Percentiles rank a stretch among this genome's conserved stretches.
Conservation (phyloP, 2,329 filamentous ascomycete species). For the Incumbomyces lentus region DNA sequence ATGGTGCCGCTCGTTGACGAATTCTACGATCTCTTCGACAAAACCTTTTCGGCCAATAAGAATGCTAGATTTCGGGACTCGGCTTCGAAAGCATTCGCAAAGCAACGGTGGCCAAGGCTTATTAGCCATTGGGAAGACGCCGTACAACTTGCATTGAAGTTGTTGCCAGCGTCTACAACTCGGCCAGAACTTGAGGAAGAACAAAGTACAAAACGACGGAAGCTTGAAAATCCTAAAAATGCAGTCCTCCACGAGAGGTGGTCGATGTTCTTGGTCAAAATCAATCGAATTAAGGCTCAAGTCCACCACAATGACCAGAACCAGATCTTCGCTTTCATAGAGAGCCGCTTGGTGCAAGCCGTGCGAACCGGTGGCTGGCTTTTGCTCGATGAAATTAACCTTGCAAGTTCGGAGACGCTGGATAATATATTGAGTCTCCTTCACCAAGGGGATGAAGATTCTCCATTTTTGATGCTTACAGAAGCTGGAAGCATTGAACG, state of each 20-base stretch:
- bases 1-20: slow-evolving; percentile 86
- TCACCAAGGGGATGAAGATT: slow-evolving; percentile 56
- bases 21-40: slow-evolving; percentile 79
- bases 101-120: slow-evolving; percentile 77
- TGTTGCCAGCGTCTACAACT: slow-evolving; percentile 34
- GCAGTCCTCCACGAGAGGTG: slow-evolving; percentile 58
- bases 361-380: slow-evolving; percentile 95
- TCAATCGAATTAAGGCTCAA: slow-evolving; percentile 72
- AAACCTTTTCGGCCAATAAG: slow-evolving; percentile 77
- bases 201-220: slow-evolving; percentile 63
- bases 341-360: slow-evolving; percentile 94
- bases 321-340: slow-evolving; percentile 93
- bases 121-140: slow-evolving; percentile 83
- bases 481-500: slow-evolving; percentile 91
- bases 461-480: slow-evolving; percentile 75
- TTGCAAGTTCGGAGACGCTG: slow-evolving; percentile 87
- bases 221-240: slow-evolving; percentile 44
- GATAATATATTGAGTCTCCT: slow-evolving; percentile 88
- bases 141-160: slow-evolving; percentile 71
- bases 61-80: slow-evolving; percentile 80
- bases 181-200: slow-evolving; percentile 33
- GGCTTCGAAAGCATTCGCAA: slow-evolving; percentile 67
- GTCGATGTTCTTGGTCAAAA: slow-evolving; percentile 64
- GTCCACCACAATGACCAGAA: slow-evolving; percentile 57
- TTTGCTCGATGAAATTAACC: slow-evolving; percentile 90